Percentiles rank a stretch among this genome's conserved stretches.
Conservation (phyloP, 2,329 filamentous ascomycete genomes). For the Penicillium paneum region DNA sequence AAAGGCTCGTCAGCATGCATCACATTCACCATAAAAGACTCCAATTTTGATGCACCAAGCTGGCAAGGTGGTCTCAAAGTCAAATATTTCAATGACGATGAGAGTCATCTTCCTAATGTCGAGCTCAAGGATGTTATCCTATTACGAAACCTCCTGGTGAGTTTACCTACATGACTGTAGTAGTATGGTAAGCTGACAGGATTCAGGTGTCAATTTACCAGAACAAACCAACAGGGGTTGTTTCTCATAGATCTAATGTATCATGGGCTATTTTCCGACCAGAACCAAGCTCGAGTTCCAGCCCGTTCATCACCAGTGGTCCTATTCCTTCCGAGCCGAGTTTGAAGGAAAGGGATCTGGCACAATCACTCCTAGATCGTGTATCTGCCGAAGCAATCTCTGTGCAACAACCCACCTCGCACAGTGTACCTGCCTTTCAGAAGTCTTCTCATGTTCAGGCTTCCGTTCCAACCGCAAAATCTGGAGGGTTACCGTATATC, state of each 20-base stretch:
- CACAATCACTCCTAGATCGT: conserved; percentile 28
- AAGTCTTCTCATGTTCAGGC: conserved; percentile 11
- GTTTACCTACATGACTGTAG: conserved; percentile 7
- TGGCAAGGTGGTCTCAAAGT: conserved; percentile 48
- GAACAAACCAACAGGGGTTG: conserved; percentile 25
- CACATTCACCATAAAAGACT: conserved; percentile 60
- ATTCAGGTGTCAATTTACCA: conserved; percentile 23
- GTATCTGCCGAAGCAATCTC: neutral
- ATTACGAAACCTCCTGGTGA: conserved; percentile 56
- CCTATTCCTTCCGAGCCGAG: conserved; percentile 28
- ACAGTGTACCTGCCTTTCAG: neutral
- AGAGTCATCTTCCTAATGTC: conserved; percentile 45
- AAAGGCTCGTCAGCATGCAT: conserved; percentile 59
- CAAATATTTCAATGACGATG: conserved; percentile 58
- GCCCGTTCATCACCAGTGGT: conserved; percentile 25
- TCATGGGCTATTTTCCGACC: conserved; percentile 38
- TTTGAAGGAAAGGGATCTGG: conserved; percentile 30
- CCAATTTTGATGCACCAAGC: conserved; percentile 44
- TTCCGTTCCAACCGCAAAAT: conserved; percentile 4
- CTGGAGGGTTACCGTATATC: conserved; percentile 44
- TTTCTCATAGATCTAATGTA: conserved; percentile 25
- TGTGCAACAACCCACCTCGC: neutral
- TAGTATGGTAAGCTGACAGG: neutral
- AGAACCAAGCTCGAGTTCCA: conserved; percentile 20
- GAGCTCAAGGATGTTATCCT: conserved; percentile 62